phyloP scores from a whole-genome alignment of 2,329 filamentous ascomycete genomes.

The Phaeoacremonium minimum region DNA sequence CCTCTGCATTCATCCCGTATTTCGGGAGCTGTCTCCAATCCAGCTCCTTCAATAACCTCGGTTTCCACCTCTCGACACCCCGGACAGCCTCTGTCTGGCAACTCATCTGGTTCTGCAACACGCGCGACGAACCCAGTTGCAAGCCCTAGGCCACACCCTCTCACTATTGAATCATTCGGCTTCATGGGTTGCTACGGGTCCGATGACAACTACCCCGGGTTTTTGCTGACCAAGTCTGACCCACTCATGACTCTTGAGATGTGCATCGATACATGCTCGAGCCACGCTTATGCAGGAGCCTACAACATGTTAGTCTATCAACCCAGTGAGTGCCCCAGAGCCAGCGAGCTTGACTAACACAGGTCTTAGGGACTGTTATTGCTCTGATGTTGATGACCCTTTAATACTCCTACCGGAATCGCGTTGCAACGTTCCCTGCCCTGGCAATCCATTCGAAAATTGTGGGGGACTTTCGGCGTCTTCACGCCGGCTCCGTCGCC shows the following conservation, averaged over 20 bases:
- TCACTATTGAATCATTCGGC: not conserved
- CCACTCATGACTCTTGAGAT: not conserved
- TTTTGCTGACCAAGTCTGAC: not conserved
- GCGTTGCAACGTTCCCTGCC: not conserved
- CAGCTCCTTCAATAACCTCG: not conserved
- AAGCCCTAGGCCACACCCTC: not conserved
- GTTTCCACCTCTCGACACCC: not conserved
- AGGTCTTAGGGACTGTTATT: not conserved
- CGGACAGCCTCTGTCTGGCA: too few species aligned
- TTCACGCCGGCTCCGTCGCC: not conserved
- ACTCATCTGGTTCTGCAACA: not conserved
- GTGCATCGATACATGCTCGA: not conserved
- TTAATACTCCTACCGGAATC: not conserved
- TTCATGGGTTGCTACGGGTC: not conserved
- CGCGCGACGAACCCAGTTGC: not conserved
- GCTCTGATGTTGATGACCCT: not conserved
- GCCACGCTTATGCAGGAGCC: not conserved
- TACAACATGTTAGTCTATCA: not conserved
- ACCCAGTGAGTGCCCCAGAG: not conserved
- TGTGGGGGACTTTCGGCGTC: not conserved
- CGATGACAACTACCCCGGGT: not conserved
- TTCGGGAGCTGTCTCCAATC: not conserved
- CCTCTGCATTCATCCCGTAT: not conserved
- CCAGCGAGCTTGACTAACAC: not conserved
- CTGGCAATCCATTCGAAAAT: not conserved